These are phyloP conservation scores for Graphium sp. DNA, from an alignment of 2,329 filamentous ascomycete genomes.

Conservation along the genomic window DNA sequence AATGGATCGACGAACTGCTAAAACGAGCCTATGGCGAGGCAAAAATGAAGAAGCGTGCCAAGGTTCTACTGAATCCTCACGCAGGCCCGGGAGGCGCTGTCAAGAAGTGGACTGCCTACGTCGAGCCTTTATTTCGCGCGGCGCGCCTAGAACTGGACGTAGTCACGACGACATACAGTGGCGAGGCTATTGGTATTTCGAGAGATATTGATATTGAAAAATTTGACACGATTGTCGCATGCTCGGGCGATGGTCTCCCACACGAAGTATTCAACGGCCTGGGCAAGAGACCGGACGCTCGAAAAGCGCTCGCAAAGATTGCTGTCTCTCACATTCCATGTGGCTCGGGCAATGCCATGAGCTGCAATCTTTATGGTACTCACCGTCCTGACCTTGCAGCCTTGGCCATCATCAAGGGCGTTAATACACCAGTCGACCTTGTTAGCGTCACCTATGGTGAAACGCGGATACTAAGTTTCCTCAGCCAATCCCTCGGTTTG, in stretches of 20 bases:
- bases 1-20: conserved; percentile 51
- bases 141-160: conserved; percentile 64
- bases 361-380: conserved; percentile 75
- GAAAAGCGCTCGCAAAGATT: conserved; percentile 55
- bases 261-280: conserved; percentile 94
- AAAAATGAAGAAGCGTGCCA: conserved; percentile 58
- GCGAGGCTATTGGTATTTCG: conserved; percentile 66
- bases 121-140: conserved; percentile 68
- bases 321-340: conserved; percentile 81
- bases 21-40: conserved; percentile 53
- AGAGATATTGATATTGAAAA: conserved; percentile 59
- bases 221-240: conserved; percentile 75
- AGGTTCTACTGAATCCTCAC: conserved; percentile 81
- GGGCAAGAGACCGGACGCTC: conserved; percentile 58
- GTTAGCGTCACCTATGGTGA: conserved; percentile 75
- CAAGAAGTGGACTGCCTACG: conserved; percentile 56
- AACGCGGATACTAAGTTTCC: conserved; percentile 62
- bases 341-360: conserved; percentile 88
- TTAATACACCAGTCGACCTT: conserved; percentile 71
- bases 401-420: conserved; percentile 71
- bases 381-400: conserved; percentile 59
- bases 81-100: conserved; percentile 66
- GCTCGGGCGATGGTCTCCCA: conserved; percentile 81
- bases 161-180: conserved; percentile 50
- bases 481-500: conserved; percentile 80